These are phyloP conservation scores for Blastobotrys peoriensis DNA, from an alignment of 805 yeast species.

Conservation along the genomic window DNA sequence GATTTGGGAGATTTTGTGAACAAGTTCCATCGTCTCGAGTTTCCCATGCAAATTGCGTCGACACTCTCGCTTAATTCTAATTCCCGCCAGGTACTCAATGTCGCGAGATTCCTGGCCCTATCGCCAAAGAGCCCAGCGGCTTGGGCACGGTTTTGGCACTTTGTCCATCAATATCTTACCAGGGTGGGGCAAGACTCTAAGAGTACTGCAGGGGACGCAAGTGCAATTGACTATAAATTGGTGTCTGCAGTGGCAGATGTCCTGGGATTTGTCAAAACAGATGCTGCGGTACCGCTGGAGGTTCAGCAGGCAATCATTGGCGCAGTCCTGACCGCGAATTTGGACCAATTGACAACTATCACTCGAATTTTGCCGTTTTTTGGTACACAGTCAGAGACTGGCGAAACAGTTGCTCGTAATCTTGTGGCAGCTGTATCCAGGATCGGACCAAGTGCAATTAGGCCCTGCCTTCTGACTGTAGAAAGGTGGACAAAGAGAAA, in stretches of 20 bases:
- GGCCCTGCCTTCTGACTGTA: too few species aligned
- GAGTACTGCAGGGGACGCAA: background rate
- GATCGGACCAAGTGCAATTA: too few species aligned
- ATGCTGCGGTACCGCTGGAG: too few species aligned
- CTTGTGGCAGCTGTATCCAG: too few species aligned
- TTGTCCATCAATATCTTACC: slow-evolving; percentile 11
- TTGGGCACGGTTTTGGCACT: slow-evolving; percentile 16
- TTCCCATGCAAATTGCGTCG: slow-evolving; percentile 20
- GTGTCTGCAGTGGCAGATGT: slow-evolving; percentile 1
- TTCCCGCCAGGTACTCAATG: slow-evolving; percentile 8
- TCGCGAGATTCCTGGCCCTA: slow-evolving; percentile 12
- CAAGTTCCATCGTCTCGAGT: slow-evolving; percentile 11
- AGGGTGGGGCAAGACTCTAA: background rate
- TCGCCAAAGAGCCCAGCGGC: slow-evolving; percentile 10
- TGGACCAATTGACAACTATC: too few species aligned
- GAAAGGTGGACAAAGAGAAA: too few species aligned
- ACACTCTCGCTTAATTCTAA: slow-evolving; percentile 4
- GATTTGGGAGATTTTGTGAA: slow-evolving; percentile 11
- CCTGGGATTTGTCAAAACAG: too few species aligned
- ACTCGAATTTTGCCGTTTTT: too few species aligned
- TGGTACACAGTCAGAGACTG: too few species aligned
- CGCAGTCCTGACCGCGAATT: too few species aligned
- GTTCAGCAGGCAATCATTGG: too few species aligned
- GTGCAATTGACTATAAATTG: background rate
- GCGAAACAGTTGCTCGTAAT: too few species aligned